phyloP scores from a whole-genome alignment of 371 early-diverging fungal species.

The Mucor racemosus region DNA sequence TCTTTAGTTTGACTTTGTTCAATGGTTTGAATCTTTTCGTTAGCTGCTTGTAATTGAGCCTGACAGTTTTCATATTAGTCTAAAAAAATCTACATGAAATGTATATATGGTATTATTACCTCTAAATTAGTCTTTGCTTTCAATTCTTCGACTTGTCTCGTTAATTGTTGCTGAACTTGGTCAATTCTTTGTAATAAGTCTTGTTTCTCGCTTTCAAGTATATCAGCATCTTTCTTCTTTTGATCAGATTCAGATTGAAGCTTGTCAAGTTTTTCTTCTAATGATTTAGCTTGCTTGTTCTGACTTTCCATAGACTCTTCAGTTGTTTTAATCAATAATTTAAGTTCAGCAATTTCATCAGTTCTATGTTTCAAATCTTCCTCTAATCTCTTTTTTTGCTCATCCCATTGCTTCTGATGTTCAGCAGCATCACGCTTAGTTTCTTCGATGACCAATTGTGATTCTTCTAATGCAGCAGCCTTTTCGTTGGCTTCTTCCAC shows the following conservation, averaged over 20 bases:
- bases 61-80: background rate
- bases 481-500: constrained; percentile 58
- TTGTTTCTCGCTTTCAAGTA: constrained; percentile 39
- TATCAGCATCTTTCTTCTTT: constrained; percentile 33
- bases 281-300: constrained; percentile 35
- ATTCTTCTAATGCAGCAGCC: constrained; percentile 56
- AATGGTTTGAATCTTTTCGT: constrained; percentile 18
- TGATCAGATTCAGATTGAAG: constrained; percentile 36
- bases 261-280: constrained; percentile 28
- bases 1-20: constrained; percentile 41
- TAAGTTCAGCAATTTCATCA: constrained; percentile 3
- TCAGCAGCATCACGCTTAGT: constrained; percentile 33
- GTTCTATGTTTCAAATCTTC: constrained; percentile 23
- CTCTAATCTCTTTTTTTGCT: constrained; percentile 32
- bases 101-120: constrained; percentile 4
- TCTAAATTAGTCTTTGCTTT: constrained; percentile 15
- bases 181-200: constrained; percentile 34
- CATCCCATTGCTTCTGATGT: constrained; percentile 38
- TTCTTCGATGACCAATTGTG: constrained; percentile 31
- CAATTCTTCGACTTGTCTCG: constrained; percentile 25
- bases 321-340: background rate
- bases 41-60: constrained; percentile 20
- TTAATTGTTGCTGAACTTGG: constrained; percentile 25
- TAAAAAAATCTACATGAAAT: too few species aligned
- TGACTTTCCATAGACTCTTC: background rate